phyloP scores from a whole-genome alignment of 2,329 filamentous ascomycete species.

The Phialocephala subalpina region DNA sequence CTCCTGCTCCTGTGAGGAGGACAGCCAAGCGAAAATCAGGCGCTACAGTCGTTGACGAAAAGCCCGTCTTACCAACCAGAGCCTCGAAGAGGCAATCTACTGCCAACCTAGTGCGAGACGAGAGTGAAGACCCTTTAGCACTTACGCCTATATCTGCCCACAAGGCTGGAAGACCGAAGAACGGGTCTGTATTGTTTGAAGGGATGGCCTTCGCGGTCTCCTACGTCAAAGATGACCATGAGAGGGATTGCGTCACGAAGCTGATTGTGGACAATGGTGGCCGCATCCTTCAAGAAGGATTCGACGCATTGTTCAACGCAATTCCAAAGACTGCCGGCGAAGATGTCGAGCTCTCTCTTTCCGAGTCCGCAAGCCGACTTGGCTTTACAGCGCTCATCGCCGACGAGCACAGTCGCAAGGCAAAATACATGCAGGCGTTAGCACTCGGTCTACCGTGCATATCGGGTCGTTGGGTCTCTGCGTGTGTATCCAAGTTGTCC shows the following conservation, averaged over 20 bases:
- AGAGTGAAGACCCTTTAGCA: constrained; percentile 39
- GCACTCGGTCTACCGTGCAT: constrained; percentile 90
- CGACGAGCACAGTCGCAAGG: constrained; percentile 83
- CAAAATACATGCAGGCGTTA: constrained; percentile 94
- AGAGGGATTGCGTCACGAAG: constrained; percentile 64
- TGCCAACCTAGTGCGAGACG: constrained; percentile 15
- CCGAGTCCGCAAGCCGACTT: constrained; percentile 56
- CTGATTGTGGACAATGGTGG: constrained; percentile 78
- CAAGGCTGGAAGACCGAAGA: constrained; percentile 6
- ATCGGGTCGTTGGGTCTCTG: constrained; percentile 79
- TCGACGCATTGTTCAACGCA: constrained; percentile 77
- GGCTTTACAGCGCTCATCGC: constrained; percentile 89
- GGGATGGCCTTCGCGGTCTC: constrained; percentile 91
- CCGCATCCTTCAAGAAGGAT: constrained; percentile 74
- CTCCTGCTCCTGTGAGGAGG: constrained; percentile 14
- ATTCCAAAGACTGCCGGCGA: constrained; percentile 24
- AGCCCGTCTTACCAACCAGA: constrained; percentile 17
- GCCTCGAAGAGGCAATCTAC: constrained; percentile 35
- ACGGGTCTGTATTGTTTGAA: constrained; percentile 62
- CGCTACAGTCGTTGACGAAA: constrained; percentile 5
- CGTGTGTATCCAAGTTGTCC: constrained; percentile 68
- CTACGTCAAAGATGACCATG: constrained; percentile 63
- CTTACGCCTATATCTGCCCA: constrained; percentile 15
- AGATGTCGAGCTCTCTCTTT: constrained; percentile 59
- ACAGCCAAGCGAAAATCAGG: constrained; percentile 23